phyloP scores from a whole-genome alignment of 345 rosid genomes.

The Gossypium longicalyx region DNA sequence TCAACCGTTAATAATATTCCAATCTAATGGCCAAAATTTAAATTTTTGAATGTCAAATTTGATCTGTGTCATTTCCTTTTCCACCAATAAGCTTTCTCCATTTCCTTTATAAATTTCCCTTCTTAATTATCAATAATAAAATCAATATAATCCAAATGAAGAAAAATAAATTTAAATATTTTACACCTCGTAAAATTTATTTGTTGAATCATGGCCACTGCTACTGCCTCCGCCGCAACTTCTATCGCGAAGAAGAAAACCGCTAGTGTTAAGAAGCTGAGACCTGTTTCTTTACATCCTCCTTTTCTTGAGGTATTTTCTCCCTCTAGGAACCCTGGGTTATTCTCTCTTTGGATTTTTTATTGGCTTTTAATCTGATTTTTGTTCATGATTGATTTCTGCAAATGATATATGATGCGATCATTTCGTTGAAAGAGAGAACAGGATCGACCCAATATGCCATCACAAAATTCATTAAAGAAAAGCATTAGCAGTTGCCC shows the following conservation, averaged over 20 bases:
- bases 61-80: slow-evolving; percentile 19
- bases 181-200: not conserved
- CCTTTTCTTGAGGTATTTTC: slow-evolving; percentile 42
- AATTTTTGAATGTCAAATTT: not conserved
- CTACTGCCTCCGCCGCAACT: not conserved
- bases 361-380: not conserved
- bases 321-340: not conserved
- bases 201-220: not conserved
- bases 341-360: not conserved
- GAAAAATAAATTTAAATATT: no score
- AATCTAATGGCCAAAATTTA: slow-evolving; percentile 23
- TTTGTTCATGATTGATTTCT: not conserved
- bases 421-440: no score
- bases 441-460: no score
- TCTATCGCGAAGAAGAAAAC: slow-evolving; percentile 27
- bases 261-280: slow-evolving; percentile 28
- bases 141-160: not conserved
- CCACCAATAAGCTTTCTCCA: slow-evolving; percentile 27
- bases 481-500: no score
- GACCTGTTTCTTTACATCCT: slow-evolving; percentile 36
- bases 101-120: slow-evolving; percentile 13
- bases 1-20: slow-evolving; percentile 17
- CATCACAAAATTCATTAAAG: no score
- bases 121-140: not conserved
- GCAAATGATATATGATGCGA: no score